Percentiles rank a stretch among this genome's conserved stretches.
phyloP scores from a whole-genome alignment of 306 rosid species.

The Ochetophila trinervis region DNA sequence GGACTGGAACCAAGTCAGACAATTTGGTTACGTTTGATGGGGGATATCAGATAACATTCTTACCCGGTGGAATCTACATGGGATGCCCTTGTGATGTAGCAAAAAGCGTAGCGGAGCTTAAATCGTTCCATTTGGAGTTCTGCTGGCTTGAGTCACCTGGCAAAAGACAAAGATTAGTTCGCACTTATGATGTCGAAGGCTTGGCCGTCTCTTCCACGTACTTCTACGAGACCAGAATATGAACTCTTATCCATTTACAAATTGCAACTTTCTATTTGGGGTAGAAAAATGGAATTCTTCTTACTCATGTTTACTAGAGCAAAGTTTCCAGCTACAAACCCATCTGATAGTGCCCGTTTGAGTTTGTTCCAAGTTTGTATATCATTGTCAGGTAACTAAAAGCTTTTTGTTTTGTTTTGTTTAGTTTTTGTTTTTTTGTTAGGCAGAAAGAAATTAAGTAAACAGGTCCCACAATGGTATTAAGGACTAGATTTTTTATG shows the following conservation, averaged over 20 bases:
- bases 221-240: slow-evolving; percentile 60
- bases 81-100: slow-evolving; percentile 83
- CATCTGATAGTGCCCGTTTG: no score
- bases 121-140: slow-evolving; percentile 89
- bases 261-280: neutral
- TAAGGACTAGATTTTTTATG: no score
- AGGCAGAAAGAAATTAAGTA: no score
- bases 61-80: slow-evolving; percentile 96
- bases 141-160: slow-evolving; percentile 83
- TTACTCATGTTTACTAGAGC: neutral
- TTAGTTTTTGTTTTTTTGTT: no score
- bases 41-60: slow-evolving; percentile 70
- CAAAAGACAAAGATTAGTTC: slow-evolving; percentile 82
- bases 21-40: slow-evolving; percentile 62
- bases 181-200: slow-evolving; percentile 87
- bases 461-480: no score
- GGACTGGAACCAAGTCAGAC: slow-evolving; percentile 70
- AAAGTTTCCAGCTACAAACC: no score
- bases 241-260: slow-evolving; percentile 13
- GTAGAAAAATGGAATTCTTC: neutral
- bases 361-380: no score
- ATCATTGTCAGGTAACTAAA: no score
- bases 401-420: no score
- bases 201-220: slow-evolving; percentile 93
- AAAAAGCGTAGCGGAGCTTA: slow-evolving; percentile 60